Base-by-base conservation (phyloP, 1,284 basidiomycete species). In the Meripilus lineatus region DNA sequence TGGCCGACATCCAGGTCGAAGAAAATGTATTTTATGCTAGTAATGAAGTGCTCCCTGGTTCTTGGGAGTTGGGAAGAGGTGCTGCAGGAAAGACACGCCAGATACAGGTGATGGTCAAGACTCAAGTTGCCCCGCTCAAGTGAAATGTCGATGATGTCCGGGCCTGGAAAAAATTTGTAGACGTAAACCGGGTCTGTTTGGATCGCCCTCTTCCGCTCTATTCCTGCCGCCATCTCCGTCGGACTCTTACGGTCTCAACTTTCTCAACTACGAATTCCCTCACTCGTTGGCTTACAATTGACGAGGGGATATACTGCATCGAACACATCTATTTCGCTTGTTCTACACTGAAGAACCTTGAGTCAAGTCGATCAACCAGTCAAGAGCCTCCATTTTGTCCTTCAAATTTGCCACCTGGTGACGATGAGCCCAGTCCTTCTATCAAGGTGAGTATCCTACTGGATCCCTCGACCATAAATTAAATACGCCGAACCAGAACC, bases 1-100 rank as follows among this genome's bases (percentile, higher is more conserved):
- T 74, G 35, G 61, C 54, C 50, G 64, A 66, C 54, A 68, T 77
- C 66, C 67, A 68, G 35, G 47, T 49, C 18, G 25, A 40, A 40
- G 30, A 38, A 41, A 30, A 41, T 42, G 32, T 18, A 40, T 17
- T 47, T 21, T 21, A 23, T 28, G 38, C 38, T 45, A 26, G 36
- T n/a, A 34, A 37, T 34, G 28, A n/a, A n/a, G 28, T n/a, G n/a
- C n/a, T n/a, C n/a, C n/a, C 28, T 30, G 28, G 28, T 30, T 30
- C 10, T 30, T 10, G n/a, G 8, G 17, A 32, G 17, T 3, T 20
- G 32, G 13, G 22, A 41, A 21, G 15, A 25, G 40, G 42, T 36
- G n/a, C 14, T 33, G 2, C 13, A 32, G 15, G 41, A 38, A 28
- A 42, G n/a, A 41, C 24, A 25, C 20, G 15, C 28, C 28, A 10